phyloP scores from a whole-genome alignment of 1,139 yeast species.

The Kodamaea fungicola region DNA sequence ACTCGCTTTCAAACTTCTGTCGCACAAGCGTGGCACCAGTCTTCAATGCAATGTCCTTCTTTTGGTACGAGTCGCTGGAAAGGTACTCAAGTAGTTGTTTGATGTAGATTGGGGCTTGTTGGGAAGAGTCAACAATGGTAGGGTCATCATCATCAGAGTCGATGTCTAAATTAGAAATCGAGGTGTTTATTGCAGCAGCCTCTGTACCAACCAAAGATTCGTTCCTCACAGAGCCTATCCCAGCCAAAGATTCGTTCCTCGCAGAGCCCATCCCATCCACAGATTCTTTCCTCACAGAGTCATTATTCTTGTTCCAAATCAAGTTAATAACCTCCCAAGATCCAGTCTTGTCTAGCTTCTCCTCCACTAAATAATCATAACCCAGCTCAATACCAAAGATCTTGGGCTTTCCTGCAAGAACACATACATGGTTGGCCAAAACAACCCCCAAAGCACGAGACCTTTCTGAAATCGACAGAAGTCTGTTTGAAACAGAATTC shows the following conservation, averaged over 20 bases:
- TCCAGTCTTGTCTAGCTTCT: not conserved
- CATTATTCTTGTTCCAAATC: too few relatives aligned
- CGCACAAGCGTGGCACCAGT: conserved; percentile 54
- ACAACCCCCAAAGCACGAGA: conserved; percentile 44
- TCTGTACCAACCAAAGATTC: too few relatives aligned
- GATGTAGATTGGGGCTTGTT: conserved; percentile 57
- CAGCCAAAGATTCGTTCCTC: too few relatives aligned
- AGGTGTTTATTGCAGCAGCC: too few relatives aligned
- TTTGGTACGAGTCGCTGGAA: conserved; percentile 50
- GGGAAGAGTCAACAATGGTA: conserved; percentile 31
- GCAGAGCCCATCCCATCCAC: too few relatives aligned
- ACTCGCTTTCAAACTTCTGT: conserved; percentile 58
- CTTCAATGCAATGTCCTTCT: conserved; percentile 47
- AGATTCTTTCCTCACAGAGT: too few relatives aligned
- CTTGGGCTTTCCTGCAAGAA: conserved; percentile 23
- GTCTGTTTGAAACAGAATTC: conserved; percentile 40
- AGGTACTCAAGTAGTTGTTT: conserved; percentile 60
- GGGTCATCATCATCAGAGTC: conserved; percentile 54
- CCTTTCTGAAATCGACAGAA: conserved; percentile 40
- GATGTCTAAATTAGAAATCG: not conserved
- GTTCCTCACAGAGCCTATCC: too few relatives aligned
- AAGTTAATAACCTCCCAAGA: not conserved
- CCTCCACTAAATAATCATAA: conserved; percentile 2
- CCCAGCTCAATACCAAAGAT: conserved; percentile 34
- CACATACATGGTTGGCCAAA: conserved; percentile 45